Conservation (phyloP, 345 rosid species). For the Ailanthus altissimus region DNA sequence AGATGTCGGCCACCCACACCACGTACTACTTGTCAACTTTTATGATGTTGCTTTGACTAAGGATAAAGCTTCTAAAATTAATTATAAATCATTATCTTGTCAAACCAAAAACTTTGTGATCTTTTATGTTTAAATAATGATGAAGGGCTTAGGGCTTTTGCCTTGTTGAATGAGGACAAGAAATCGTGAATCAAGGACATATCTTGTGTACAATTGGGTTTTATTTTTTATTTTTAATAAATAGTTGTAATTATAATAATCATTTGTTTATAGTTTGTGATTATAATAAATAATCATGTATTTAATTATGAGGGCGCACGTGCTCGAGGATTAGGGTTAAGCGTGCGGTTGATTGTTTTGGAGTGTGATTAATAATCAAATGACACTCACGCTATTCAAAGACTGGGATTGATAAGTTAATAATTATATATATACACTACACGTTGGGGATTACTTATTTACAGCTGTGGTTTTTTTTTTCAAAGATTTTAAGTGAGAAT, state of each 20-base stretch:
- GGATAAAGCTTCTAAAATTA: neutral
- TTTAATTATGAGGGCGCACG: conserved; percentile 42
- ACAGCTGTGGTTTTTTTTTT: neutral
- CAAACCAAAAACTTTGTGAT: conserved; percentile 19
- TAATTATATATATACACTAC: neutral
- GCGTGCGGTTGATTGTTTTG: conserved; percentile 40
- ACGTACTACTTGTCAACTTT: neutral
- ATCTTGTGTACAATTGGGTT: neutral
- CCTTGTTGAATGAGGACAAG: conserved; percentile 34
- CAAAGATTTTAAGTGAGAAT: too few species aligned
- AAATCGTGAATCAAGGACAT: conserved; percentile 40
- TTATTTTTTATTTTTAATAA: neutral
- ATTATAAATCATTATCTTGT: neutral
- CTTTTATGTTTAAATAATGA: conserved; percentile 17
- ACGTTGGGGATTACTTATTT: neutral
- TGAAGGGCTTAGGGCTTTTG: conserved; percentile 33
- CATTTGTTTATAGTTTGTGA: neutral
- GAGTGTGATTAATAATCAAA: neutral
- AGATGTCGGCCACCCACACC: conserved; percentile 48
- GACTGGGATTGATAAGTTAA: too few species aligned
- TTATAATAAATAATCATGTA: conserved; percentile 33
- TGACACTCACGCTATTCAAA: too few species aligned
- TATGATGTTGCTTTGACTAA: conserved; percentile 27
- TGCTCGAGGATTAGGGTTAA: conserved; percentile 31
- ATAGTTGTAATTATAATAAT: conserved; percentile 12